phyloP scores from a whole-genome alignment of 169 alveolate genomes.

The Plasmodium knowlesi region DNA sequence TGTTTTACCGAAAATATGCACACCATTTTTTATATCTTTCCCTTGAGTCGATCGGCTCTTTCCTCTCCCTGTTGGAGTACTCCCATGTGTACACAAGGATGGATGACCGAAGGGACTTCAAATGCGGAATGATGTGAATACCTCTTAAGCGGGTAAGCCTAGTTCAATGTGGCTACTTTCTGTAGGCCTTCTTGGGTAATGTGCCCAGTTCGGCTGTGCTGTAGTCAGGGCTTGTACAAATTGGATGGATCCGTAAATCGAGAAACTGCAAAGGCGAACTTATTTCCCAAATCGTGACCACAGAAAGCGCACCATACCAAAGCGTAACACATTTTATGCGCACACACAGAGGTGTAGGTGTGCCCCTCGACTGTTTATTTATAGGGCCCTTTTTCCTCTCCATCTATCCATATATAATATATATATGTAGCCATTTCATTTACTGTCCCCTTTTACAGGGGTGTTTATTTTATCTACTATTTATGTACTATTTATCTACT shows the following conservation, averaged over 20 bases:
- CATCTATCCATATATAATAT: neutral
- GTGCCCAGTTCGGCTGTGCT: neutral
- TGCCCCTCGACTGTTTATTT: neutral
- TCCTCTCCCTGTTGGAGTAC: neutral
- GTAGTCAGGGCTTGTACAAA: neutral
- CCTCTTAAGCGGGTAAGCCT: neutral
- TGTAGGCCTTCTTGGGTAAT: neutral
- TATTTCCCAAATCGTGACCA: neutral
- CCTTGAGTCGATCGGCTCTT: neutral
- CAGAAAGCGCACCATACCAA: neutral
- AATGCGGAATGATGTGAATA: neutral
- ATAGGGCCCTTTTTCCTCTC: neutral
- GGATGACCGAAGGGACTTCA: neutral
- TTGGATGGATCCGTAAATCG: neutral
- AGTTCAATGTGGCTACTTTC: neutral
- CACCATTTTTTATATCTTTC: constrained; percentile 1
- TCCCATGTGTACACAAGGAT: neutral
- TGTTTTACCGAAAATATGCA: constrained; percentile 24
- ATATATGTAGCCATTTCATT: neutral
- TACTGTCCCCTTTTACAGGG: neutral
- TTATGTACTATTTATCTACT: neutral
- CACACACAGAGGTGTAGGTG: neutral
- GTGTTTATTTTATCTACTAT: neutral
- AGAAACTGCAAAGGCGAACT: neutral
- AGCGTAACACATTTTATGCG: neutral